A percentile compares a stretch with the other conserved stretches of the same genome.
Evolutionary conservation across 1,139 yeast genomes (phyloP).

Genomic region (Suhomyces kunorum): DNA sequence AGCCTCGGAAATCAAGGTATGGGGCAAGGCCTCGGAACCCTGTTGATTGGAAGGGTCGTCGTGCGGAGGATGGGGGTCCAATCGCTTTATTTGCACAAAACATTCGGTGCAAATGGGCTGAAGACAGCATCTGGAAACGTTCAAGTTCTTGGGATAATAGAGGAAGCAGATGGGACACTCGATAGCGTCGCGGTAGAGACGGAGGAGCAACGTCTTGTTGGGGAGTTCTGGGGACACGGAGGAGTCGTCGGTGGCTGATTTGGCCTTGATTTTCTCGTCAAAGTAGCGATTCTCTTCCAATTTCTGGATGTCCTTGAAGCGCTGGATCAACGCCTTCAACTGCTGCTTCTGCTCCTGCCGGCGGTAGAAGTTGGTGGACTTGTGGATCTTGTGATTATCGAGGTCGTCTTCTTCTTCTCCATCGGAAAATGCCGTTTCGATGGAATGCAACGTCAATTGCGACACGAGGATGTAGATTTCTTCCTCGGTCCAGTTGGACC

Average conservation of each 20-base stretch:
- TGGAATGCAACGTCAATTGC: slow-evolving; percentile 59
- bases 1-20: slow-evolving; percentile 76
- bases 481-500: slow-evolving; percentile 71
- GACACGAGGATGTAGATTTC: slow-evolving; percentile 62
- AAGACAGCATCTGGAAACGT: slow-evolving; percentile 84
- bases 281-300: slow-evolving; percentile 51
- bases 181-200: slow-evolving; percentile 60
- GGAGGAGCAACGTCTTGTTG: slow-evolving; percentile 33
- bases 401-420: slow-evolving; percentile 54
- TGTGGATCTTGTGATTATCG: slow-evolving; percentile 58
- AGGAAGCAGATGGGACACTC: slow-evolving; percentile 97
- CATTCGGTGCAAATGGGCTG: slow-evolving; percentile 97
- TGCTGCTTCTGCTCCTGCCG: slow-evolving; percentile 57
- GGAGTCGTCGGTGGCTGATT: slow-evolving; percentile 15
- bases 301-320: slow-evolving; percentile 53
- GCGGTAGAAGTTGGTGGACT: slow-evolving; percentile 49
- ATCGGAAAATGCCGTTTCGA: slow-evolving; percentile 55
- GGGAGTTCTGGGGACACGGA: slow-evolving; percentile 23
- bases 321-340: slow-evolving; percentile 50
- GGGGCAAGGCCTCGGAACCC: slow-evolving; percentile 44
- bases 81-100: slow-evolving; percentile 90
- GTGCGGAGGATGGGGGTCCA: slow-evolving; percentile 95
- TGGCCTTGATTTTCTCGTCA: slow-evolving; percentile 37
- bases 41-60: slow-evolving; percentile 45
- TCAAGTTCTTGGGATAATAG: slow-evolving; percentile 76